These are phyloP conservation scores for Fusarium pilosicola DNA, from an alignment of 2,329 filamentous ascomycete genomes.

Conservation along the genomic window DNA sequence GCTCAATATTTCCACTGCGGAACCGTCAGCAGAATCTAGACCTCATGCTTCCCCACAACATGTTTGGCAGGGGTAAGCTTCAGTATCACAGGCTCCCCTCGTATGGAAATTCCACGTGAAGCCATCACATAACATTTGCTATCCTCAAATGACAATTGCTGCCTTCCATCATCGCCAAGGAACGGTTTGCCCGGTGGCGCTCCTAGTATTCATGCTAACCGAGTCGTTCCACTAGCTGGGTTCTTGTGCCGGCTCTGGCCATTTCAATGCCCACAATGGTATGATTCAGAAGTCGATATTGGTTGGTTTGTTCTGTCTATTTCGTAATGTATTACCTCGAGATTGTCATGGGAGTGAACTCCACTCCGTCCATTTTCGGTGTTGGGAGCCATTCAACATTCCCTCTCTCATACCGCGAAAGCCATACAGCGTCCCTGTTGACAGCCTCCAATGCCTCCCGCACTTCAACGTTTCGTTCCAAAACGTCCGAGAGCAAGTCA, in stretches of 20 bases:
- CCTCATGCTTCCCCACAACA: conserved; percentile 17
- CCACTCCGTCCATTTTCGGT: conserved; percentile 56
- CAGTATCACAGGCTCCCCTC: not conserved
- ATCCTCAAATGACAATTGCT: not conserved
- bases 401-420: conserved; percentile 64
- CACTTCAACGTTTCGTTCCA: conserved; percentile 59
- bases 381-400: conserved; percentile 49
- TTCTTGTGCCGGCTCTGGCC: conserved; percentile 27
- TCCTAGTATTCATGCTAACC: conserved; percentile 22
- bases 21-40: conserved; percentile 31
- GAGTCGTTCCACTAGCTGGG: conserved; percentile 19
- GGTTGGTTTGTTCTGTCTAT: conserved; percentile 3
- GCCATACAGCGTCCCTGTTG: conserved; percentile 83
- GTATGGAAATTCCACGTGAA: conserved; percentile 14
- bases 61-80: not conserved
- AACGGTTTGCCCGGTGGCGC: conserved; percentile 24
- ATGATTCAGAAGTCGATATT: conserved; percentile 19
- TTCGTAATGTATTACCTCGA: conserved; percentile 11
- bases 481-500: conserved; percentile 64
- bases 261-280: conserved; percentile 5
- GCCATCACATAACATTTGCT: conserved; percentile 13
- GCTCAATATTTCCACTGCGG: conserved; percentile 30
- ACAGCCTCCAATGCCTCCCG: conserved; percentile 68
- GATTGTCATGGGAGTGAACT: conserved; percentile 49
- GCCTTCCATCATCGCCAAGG: not conserved